Conservation (phyloP, 139 green algal genomes). For the Pseudopediastrum boryanum region DNA sequence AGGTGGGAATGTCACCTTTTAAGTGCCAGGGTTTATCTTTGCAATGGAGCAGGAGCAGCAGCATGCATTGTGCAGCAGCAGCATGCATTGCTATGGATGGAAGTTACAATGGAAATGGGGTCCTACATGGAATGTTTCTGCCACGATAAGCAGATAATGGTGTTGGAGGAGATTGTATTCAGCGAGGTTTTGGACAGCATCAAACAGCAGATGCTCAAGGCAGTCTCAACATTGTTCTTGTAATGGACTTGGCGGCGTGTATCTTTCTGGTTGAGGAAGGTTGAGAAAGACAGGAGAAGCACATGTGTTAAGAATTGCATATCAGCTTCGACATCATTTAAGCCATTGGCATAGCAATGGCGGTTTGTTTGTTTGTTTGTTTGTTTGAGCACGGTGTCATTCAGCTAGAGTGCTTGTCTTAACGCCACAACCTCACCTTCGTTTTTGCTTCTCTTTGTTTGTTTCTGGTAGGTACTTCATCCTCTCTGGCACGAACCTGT, state of each 20-base stretch:
- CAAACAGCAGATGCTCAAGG: too few species aligned
- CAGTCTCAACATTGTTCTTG: too few species aligned
- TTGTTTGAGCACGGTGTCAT: neutral
- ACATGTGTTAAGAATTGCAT: too few species aligned
- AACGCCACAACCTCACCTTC: neutral
- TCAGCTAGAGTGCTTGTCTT: neutral
- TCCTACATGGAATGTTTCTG: too few species aligned
- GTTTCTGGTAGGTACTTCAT: neutral
- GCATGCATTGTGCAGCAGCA: neutral
- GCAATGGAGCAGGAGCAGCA: neutral
- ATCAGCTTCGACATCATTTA: neutral
- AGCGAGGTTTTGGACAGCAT: neutral
- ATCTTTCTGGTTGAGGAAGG: too few species aligned
- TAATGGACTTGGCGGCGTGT: too few species aligned
- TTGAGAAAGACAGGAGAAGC: too few species aligned
- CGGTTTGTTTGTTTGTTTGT: neutral
- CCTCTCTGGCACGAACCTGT: constrained; percentile 16
- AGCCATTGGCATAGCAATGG: neutral
- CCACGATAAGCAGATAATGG: neutral
- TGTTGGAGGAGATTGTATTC: neutral
- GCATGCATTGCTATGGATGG: neutral
- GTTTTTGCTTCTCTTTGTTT: neutral
- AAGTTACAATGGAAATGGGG: too few species aligned
- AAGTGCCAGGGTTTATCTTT: constrained; percentile 22
- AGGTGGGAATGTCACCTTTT: too few species aligned